A percentile compares a stretch with the other conserved stretches of the same genome.
Evolutionary conservation across 2,329 filamentous ascomycete genomes (phyloP).

Genomic region (Juglanconis sp.): DNA sequence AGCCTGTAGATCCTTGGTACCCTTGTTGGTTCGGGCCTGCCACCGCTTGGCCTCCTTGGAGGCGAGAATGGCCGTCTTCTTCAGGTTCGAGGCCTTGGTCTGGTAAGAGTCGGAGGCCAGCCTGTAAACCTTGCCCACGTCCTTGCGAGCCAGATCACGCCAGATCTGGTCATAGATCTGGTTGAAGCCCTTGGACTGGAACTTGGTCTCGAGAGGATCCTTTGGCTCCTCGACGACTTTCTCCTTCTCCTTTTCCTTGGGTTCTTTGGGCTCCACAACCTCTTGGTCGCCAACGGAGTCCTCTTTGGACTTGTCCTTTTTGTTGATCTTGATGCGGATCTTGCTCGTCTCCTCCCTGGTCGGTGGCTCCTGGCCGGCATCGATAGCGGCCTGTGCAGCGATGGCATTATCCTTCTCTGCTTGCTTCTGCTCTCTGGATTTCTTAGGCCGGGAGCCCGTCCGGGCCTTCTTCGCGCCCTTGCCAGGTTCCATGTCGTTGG

Average conservation of each 20-base stretch:
- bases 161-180: conserved; percentile 98
- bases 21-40: conserved; percentile 98
- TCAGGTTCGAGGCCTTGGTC: conserved; percentile 89
- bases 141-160: conserved; percentile 89
- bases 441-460: conserved; percentile 72
- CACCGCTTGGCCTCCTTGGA: conserved; percentile 96
- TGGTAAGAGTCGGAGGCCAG: conserved; percentile 81
- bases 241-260: conserved; percentile 45
- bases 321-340: conserved; percentile 62
- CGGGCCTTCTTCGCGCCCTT: conserved; percentile 46
- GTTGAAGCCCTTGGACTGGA: conserved; percentile 88
- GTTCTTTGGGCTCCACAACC: conserved; percentile 36
- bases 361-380: conserved; percentile 66
- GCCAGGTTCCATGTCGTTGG: conserved; percentile 54
- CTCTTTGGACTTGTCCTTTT: conserved; percentile 43
- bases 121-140: conserved; percentile 88
- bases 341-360: conserved; percentile 53
- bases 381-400: conserved; percentile 79
- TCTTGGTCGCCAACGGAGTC: conserved; percentile 32
- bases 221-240: conserved; percentile 46
- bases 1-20: conserved; percentile 94
- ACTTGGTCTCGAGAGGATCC: conserved; percentile 58
- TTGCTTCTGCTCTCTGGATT: conserved; percentile 83
- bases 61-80: conserved; percentile 94
- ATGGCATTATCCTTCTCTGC: conserved; percentile 78